Evolutionary conservation across 306 rosid genomes (phyloP), one percentile per base, ranked within the genome.

Genomic region (Prunus armeniaca): DNA sequence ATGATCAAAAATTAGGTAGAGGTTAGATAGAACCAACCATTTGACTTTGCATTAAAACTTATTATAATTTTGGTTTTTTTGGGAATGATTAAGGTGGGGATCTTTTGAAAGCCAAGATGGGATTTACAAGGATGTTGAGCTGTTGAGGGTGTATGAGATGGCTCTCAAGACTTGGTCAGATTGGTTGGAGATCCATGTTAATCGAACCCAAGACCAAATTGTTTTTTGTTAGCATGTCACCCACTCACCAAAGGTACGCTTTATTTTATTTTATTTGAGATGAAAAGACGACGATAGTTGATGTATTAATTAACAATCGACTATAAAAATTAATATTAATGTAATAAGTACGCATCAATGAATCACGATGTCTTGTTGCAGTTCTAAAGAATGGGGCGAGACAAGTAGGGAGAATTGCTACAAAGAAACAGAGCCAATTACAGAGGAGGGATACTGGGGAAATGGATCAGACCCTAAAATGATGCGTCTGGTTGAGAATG

Each of bases 211-310:
- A 88, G 63, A 89, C 99, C 46, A 76, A 76, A 2, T 43, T 92
- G 83, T 90, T 90, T 67, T 92, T 95, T 25, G 91, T 95, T 72
- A 89, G 91, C 86, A 86, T 95, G 96, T 95, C 99, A n/a, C 99
- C 97, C 1, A 95, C 93, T 74, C 99, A 95, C 62, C 87, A 88
- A 65, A 95, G 88, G 99, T 92, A 90, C 27, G 14, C 67, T 6
- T 28, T 28, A 28, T 28, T 28, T 27, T 27, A 27, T 27, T 27
- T 28, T 28, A 28, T 2, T 28, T 28, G 0, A 28, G 3, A 28
- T 28, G 3, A 28, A 28, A 28, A 28, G 3, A 28, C 30, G 0
- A 28, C 3, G 3, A 28, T 28, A 28, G 30, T 28, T 28, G 30
- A n/a, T 60, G 34, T 11, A 3, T 60, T 56, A 0, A 20, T n/a